Evolutionary conservation across 129 eudicot genomes (phyloP).

Genomic region (Sambucus nigra): DNA sequence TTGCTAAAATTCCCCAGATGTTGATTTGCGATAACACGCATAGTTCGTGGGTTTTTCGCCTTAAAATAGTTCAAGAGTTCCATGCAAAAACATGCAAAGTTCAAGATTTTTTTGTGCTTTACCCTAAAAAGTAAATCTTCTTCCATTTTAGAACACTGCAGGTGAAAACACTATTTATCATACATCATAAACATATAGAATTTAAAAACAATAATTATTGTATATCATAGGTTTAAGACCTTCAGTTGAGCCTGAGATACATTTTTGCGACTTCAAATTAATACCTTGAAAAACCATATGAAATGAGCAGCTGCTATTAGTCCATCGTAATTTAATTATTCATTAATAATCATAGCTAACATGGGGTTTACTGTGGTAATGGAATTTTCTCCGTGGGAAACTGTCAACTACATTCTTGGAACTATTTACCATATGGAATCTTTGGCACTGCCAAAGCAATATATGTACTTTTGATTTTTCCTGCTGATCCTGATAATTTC

Average conservation of each 20-base stretch:
- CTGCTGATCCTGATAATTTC: background rate
- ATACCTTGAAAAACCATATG: background rate
- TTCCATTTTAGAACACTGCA: background rate
- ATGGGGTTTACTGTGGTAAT: background rate
- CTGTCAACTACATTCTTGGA: background rate
- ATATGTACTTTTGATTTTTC: background rate
- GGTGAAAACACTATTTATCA: background rate
- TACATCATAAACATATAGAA: background rate
- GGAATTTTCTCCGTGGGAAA: background rate
- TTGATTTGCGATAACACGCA: too few relatives aligned
- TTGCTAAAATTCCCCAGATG: too few relatives aligned
- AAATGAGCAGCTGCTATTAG: too few relatives aligned
- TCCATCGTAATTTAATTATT: too few relatives aligned
- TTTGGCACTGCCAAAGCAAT: too few relatives aligned
- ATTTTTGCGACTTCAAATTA: background rate
- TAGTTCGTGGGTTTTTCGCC: too few relatives aligned
- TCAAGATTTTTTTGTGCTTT: too few relatives aligned
- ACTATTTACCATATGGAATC: background rate
- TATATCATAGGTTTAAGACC: slow-evolving; percentile 1
- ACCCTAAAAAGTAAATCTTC: background rate
- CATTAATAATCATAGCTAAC: background rate
- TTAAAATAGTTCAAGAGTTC: too few relatives aligned
- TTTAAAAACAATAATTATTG: background rate
- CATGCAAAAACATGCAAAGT: too few relatives aligned
- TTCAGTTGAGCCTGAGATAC: background rate